Conservation (phyloP, 805 yeast genomes). For the Sugiyamaella americana region DNA sequence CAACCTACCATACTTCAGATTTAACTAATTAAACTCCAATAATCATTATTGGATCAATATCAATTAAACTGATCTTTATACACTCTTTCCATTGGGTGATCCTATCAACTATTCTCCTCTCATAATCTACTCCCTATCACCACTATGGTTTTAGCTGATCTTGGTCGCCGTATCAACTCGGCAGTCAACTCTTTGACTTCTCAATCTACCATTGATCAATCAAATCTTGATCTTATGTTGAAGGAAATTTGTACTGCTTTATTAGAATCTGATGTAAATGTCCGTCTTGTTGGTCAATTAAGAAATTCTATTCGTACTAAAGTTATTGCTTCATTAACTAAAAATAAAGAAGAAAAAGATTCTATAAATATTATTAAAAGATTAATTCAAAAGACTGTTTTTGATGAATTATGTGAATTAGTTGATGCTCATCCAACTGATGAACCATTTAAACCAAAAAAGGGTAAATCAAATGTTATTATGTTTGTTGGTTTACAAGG, state of each 20-base stretch:
- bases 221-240: conserved; percentile 63
- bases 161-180: conserved; percentile 68
- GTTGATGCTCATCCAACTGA: conserved; percentile 56
- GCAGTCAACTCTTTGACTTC: conserved; percentile 63
- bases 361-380: conserved; percentile 66
- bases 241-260: conserved; percentile 88
- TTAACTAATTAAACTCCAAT: too few relatives aligned
- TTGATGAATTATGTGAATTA: conserved; percentile 81
- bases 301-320: conserved; percentile 63
- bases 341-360: conserved; percentile 52
- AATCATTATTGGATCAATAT: too few relatives aligned
- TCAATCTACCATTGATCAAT: conserved; percentile 51
- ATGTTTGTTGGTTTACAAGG: conserved; percentile 99
- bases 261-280: conserved; percentile 90
- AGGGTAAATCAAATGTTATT: conserved; percentile 69
- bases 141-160: conserved; percentile 74
- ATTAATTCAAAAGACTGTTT: conserved; percentile 82
- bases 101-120: too few relatives aligned
- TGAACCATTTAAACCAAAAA: conserved; percentile 74
- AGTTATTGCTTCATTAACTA: conserved; percentile 45
- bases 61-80: too few relatives aligned
- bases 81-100: too few relatives aligned
- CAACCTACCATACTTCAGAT: too few relatives aligned
- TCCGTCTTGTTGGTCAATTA: conserved; percentile 69
- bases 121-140: too few relatives aligned